Conservation (phyloP, 352 stramenopile species). For the Globisporangium okanoganense region DNA sequence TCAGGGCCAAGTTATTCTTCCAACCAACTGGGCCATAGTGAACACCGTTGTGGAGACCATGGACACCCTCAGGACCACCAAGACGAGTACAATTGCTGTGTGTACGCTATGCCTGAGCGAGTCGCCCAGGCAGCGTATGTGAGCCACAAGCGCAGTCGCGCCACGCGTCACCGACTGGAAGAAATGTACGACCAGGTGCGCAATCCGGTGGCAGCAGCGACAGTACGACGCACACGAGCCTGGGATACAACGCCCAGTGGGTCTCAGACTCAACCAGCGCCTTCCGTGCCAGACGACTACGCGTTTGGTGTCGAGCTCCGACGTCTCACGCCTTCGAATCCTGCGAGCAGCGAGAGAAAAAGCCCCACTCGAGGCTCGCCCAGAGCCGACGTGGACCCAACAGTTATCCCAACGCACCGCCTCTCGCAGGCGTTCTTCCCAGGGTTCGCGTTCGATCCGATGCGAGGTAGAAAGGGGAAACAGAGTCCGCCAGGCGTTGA, state of each 20-base stretch:
- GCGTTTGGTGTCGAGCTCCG: neutral
- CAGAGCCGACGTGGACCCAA: neutral
- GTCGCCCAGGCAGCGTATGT: constrained; percentile 11
- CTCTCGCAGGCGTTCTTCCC: neutral
- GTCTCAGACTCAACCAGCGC: neutral
- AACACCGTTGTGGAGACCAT: constrained; percentile 1
- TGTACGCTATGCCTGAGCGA: constrained; percentile 26
- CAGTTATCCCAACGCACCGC: neutral
- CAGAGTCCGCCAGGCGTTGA: neutral
- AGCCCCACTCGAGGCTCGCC: neutral
- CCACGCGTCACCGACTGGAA: constrained; percentile 11
- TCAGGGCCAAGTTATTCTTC: neutral
- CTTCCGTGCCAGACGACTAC: neutral
- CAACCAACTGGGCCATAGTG: neutral
- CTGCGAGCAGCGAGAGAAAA: neutral
- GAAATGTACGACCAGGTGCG: constrained; percentile 7
- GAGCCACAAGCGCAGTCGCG: constrained; percentile 4
- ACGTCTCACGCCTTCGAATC: neutral
- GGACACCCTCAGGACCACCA: neutral
- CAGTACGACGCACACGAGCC: neutral
- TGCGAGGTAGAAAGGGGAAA: neutral
- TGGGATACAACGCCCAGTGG: neutral
- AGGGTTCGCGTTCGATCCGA: constrained; percentile 5
- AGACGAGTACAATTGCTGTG: constrained; percentile 8
- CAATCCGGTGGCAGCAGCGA: neutral